Conservation (phyloP, 169 alveolate genomes). For the Babesia sp. region DNA sequence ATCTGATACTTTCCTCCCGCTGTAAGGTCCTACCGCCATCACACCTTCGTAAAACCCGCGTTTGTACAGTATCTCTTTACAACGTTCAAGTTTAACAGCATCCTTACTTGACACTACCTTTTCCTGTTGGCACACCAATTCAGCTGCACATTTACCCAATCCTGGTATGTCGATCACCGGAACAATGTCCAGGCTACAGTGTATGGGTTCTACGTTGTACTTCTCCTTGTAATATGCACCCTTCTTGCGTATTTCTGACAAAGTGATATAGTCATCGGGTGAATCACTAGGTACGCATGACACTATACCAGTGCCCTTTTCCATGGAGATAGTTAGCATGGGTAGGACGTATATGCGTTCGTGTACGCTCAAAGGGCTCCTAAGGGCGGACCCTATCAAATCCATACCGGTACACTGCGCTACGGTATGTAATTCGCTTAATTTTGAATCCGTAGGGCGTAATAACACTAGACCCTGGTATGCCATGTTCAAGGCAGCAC, state of each 20-base stretch:
- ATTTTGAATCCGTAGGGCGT: slow-evolving; percentile 10
- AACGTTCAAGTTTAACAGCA: slow-evolving; percentile 88
- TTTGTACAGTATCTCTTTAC: slow-evolving; percentile 94
- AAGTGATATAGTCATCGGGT: slow-evolving; percentile 98
- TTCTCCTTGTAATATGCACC: slow-evolving; percentile 77
- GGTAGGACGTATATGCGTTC: slow-evolving; percentile 94
- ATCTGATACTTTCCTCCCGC: slow-evolving; percentile 86
- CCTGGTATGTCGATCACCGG: slow-evolving; percentile 92
- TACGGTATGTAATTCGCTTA: slow-evolving; percentile 57
- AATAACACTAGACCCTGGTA: slow-evolving; percentile 81
- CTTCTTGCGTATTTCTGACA: slow-evolving; percentile 89
- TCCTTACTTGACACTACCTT: slow-evolving; percentile 90
- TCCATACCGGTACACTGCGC: slow-evolving; percentile 82
- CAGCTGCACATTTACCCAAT: slow-evolving; percentile 78
- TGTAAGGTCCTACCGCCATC: slow-evolving; percentile 88
- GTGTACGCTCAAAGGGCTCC: slow-evolving; percentile 91
- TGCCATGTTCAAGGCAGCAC: slow-evolving; percentile 88
- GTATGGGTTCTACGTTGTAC: slow-evolving; percentile 73
- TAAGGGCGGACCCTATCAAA: slow-evolving; percentile 91
- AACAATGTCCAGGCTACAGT: slow-evolving; percentile 84
- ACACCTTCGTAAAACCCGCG: slow-evolving; percentile 97
- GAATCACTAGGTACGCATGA: slow-evolving; percentile 99
- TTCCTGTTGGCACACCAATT: slow-evolving; percentile 74
- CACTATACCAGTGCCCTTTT: slow-evolving; percentile 97
- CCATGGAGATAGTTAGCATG: slow-evolving; percentile 95